Base-by-base conservation (phyloP, 2,329 filamentous ascomycete species). In the Neonectria faginata region DNA sequence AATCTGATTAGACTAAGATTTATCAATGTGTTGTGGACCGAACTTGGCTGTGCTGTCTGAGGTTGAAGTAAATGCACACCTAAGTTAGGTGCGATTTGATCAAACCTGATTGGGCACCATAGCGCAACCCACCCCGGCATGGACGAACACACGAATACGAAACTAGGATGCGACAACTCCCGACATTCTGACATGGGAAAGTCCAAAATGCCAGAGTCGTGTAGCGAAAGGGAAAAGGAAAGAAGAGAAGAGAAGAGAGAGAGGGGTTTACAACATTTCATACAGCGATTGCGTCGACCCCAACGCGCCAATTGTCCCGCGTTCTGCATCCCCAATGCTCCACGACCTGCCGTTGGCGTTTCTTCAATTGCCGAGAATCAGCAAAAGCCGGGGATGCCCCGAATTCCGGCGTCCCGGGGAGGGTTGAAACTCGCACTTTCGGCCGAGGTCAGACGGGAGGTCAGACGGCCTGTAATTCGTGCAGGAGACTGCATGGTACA, bases 391-490 rank as follows among this genome's bases (percentile, higher is more conserved):
- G 52, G 33, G 39, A 39, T 50, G 29, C 39, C 29, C 59, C 56
- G 59, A 57, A 48, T 54, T 50, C 51, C 56, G 53, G 45, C 27
- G 56, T 18, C 18, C 16, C 18, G 50, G 50, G 25, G 56, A 10
- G 31, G 20, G 18, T 10, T 6, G 11, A 6, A 42, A 25, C 39
- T 67, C 44, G 62, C 65, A 69, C 52, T 63, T 65, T 64, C 60
- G 65, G 44, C 62, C 65, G 67, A 68, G 45, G 50, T 5, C 9
- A 12, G 10, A 33, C 31, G 31, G 10, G 51, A 60, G 59, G 27
- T 25, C 14, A 29, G 20, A 20, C 22, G 1, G 27, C n/a, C n/a
- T 20, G 39, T 8, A 5, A 20, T 42, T 18, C n/a, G 39, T 45
- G 41, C n/a, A 20, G 48, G 18, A 31, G 20, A 25, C 25, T 25